Evolutionary conservation across 1,139 yeast species (phyloP).

Genomic region (Geotrichum bryndzae): DNA sequence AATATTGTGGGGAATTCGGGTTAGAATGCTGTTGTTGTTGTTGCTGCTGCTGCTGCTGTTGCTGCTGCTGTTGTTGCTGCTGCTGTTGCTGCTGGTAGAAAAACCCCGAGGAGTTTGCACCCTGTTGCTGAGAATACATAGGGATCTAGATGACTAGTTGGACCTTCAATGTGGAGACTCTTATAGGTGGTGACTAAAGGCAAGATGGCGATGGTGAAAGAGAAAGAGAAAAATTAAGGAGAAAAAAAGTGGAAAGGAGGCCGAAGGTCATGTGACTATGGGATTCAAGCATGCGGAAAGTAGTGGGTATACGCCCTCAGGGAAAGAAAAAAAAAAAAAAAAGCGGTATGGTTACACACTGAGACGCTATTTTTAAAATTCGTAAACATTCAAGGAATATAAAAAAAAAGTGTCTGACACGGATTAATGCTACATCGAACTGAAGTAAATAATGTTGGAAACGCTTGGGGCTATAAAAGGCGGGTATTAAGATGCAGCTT

Average conservation of each 20-base stretch:
- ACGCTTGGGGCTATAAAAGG: no score
- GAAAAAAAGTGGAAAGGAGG: background rate
- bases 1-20: conserved; percentile 1
- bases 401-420: no score
- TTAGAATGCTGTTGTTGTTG: conserved; percentile 16
- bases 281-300: no score
- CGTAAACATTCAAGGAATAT: no score
- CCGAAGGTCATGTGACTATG: background rate
- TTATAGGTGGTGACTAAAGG: background rate
- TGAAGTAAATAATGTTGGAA: no score
- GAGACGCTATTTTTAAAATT: no score
- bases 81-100: conserved; percentile 23
- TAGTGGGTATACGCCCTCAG: no score
- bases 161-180: background rate
- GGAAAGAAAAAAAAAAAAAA: no score
- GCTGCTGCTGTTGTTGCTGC: conserved; percentile 16
- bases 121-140: conserved; percentile 17
- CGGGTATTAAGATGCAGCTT: no score
- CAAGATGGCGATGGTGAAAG: background rate
- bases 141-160: background rate
- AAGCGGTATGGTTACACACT: no score
- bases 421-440: no score
- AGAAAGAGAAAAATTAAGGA: background rate
- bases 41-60: conserved; percentile 17
- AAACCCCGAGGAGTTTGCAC: conserved; percentile 25